Evolutionary conservation across 495 filamentous ascomycete genomes (phyloP), one percentile per base, ranked within the genome.

Genomic region (Lophium mytilinum): DNA sequence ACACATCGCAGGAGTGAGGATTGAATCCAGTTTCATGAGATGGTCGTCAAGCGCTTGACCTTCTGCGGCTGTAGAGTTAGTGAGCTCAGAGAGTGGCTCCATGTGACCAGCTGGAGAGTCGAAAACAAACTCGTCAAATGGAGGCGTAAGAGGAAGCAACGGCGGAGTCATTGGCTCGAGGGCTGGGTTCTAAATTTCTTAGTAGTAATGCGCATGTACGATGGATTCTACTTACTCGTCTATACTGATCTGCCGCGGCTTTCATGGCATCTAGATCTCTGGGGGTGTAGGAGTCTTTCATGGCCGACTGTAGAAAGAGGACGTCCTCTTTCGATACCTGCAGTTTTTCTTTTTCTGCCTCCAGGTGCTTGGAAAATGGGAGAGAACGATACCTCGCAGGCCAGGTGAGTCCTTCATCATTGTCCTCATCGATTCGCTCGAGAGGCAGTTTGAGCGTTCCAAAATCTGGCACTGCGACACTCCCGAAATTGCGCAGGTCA

Each of bases 101-200:
- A 86, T 42, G 53, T 75, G 66, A 54, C 74, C 80, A 5, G 47
- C 68, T 9, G 71, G 67, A 4, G 73, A 73, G 9, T 76, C 74
- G 9, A 80, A 76, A 30, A 79, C 53, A 43, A 74, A 83, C 36
- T 72, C 71, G 17, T 69, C 65, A 11, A 60, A 39, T 1, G 72
- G 48, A 9, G 71, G 72, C 5, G 68, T 60, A 15, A 69, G 50
- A 1, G 83, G 82, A 39, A 81, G 76, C 10, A 87, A 67, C 11
- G 81, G 83, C 33, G 84, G 84, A 10, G 83, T 83, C 30, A 85
- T 40, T 21, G 66, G 73, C 37, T 73, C 67, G 9, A 65, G 55
- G 6, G 58, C 64, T 52, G 53, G 53, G 39, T 72, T 65, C 76
- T 76, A 24, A n/a, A 56, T 11, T 62, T 1, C 57, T 30, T 58